Evolutionary conservation across 2,329 filamentous ascomycete species (phyloP), one percentile per base, ranked within the genome.

Genomic region (Penicillium sp.): DNA sequence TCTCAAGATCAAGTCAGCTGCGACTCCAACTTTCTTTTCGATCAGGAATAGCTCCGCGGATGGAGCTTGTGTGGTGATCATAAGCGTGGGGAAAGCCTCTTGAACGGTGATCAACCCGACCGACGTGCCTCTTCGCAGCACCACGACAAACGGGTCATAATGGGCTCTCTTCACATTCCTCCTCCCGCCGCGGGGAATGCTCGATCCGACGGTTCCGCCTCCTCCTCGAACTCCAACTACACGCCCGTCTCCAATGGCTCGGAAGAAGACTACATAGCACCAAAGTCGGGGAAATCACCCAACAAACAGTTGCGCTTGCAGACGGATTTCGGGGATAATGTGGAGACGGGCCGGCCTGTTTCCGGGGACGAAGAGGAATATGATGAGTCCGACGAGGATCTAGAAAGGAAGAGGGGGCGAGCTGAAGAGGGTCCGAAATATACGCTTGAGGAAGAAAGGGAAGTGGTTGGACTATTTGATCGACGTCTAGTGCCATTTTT

Each of bases 401-500:
- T 56, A 7, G 57, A 63, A 36, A 36, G 44, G 13, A 63, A 61
- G 21, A 33, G 42, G 6, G 46, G 17, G 10, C 46, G 46, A 17
- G 51, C 17, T 5, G 49, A 42, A 9, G 37, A 46, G 18, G 57
- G 56, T 17, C 58, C 81, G 54, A 60, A 64, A 62, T 74, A 71
- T 44, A 74, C 75, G 4, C 46, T 77, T 2, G 86, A 91, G 47
- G 91, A 97, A 69, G 91, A 95, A 67, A 75, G 70, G 18, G 76
- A 78, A 3, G 86, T 95, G 7, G 79, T 91, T 49, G 80, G 78
- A 65, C 91, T 89, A 73, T 84, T 96, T 60, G 91, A 96, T 69
- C 79, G 84, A 49, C 84, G 81, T 58, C 80, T 97, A 46, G 90
- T 96, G 5, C 69, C 89, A 1, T 95, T 96, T 67, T 81, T 96